Conservation (phyloP, 345 rosid species). For the Populus alba region DNA sequence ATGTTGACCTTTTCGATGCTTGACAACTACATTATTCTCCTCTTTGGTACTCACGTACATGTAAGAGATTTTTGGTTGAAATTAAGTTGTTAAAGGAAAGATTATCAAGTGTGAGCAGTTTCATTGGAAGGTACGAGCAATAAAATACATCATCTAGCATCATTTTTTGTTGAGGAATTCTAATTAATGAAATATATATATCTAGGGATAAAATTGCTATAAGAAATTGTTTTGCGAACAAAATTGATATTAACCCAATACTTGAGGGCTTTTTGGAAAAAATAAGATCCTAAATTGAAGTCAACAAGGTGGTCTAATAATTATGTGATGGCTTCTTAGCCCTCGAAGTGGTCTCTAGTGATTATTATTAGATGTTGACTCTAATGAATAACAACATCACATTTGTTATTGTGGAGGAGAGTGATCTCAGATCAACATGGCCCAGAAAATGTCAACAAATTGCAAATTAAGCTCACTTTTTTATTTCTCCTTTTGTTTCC, state of each 20-base stretch:
- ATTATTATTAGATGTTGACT: neutral
- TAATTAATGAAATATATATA: too few relatives aligned
- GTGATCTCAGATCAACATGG: neutral
- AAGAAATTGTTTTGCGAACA: too few relatives aligned
- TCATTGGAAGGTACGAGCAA: neutral
- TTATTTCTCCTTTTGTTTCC: neutral
- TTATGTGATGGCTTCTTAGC: neutral
- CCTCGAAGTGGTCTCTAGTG: neutral
- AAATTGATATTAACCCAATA: too few relatives aligned
- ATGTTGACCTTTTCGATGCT: conserved; percentile 36
- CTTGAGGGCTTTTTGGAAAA: too few relatives aligned
- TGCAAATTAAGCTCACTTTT: neutral
- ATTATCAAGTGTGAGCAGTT: neutral
- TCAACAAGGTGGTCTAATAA: too few relatives aligned
- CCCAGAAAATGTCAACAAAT: neutral
- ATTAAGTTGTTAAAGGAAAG: neutral
- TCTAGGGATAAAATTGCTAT: too few relatives aligned
- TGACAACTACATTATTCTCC: neutral
- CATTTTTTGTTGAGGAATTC: too few relatives aligned
- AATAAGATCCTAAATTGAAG: too few relatives aligned
- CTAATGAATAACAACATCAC: neutral
- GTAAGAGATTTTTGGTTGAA: neutral
- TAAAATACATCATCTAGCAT: neutral
- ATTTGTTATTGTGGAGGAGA: neutral
- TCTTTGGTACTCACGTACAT: conserved; percentile 6